A percentile compares a stretch with the other conserved stretches of the same genome.
Conservation (phyloP, 768 basidiomycete species). For the Naganishia onofrii region DNA sequence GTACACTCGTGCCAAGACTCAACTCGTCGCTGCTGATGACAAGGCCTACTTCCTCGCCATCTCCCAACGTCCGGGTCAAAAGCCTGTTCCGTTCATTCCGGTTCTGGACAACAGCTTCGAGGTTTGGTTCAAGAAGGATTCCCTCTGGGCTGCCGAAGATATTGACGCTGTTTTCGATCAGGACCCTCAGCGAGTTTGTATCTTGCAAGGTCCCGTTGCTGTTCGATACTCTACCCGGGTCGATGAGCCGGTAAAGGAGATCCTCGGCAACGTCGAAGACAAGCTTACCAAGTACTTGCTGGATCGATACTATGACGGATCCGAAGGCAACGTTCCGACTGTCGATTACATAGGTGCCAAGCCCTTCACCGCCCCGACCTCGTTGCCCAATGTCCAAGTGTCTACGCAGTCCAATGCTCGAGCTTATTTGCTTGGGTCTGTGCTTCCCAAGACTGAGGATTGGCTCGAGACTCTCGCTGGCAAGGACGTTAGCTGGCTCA, state of each 20-base stretch:
- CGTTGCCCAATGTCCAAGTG: slow-evolving; percentile 55
- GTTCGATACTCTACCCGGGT: slow-evolving; percentile 80
- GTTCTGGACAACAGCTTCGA: slow-evolving; percentile 88
- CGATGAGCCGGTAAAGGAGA: slow-evolving; percentile 89
- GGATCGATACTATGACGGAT: slow-evolving; percentile 71
- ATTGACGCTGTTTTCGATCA: slow-evolving; percentile 98
- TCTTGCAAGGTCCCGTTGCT: slow-evolving; percentile 94
- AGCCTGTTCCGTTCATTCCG: slow-evolving; percentile 97
- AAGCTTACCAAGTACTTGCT: slow-evolving; percentile 75
- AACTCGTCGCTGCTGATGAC: slow-evolving; percentile 89
- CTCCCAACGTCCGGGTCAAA: slow-evolving; percentile 91
- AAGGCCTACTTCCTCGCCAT: slow-evolving; percentile 94
- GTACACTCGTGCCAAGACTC: slow-evolving; percentile 76
- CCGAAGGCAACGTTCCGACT: slow-evolving; percentile 69
- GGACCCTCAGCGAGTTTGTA: slow-evolving; percentile 96
- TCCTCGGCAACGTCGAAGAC: slow-evolving; percentile 82
- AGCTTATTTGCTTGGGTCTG: slow-evolving; percentile 54
- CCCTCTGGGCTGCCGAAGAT: slow-evolving; percentile 95
- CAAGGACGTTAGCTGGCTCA: slow-evolving; percentile 75
- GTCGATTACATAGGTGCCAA: slow-evolving; percentile 77
- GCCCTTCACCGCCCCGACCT: slow-evolving; percentile 53
- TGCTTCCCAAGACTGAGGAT: slow-evolving; percentile 61
- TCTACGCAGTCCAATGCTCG: slow-evolving; percentile 58
- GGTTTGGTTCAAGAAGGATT: slow-evolving; percentile 99
- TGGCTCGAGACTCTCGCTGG: slow-evolving; percentile 89